Evolutionary conservation across 208 protist genomes (phyloP), one percentile per base, ranked within the genome.

Genomic region (Leishmania tarentolae): DNA sequence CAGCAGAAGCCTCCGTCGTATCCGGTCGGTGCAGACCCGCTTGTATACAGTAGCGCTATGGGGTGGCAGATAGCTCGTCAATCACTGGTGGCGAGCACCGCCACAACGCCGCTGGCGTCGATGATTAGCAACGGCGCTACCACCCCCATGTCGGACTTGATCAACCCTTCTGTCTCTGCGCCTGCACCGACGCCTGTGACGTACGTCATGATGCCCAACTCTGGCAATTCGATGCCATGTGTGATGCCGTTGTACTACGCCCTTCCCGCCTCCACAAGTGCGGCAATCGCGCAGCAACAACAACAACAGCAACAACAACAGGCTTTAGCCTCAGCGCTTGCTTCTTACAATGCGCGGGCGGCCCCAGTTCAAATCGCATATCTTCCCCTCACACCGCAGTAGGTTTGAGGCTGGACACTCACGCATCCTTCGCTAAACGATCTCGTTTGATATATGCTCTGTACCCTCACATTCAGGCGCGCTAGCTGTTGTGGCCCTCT

Each of bases 191-290:
- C 74, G 46, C 21, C 80, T 11, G 19, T 80, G 3, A 79, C 75
- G 7, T 84, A 84, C 46, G 74, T 84, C 15, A 50, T 84, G 53
- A 76, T 84, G 74, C 52, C 31, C 19, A 68, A 59, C 57, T 40
- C 56, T 11, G 44, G 40, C 21, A 47, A 47, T 46, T 47, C 53
- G 28, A 65, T 84, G 35, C 57, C 74, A 11, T 57, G 47, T 42
- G 66, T 76, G 11, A 75, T 83, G 80, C 80, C 80, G n/a, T 8
- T 84, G 35, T 84, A 78, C 56, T 84, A 84, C 68, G 44, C 59
- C 40, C 40, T 84, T 47, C 80, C 80, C 28, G 19, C 80, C 1
- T 66, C 80, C 40, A 56, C 56, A 4, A 56, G 44, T 19, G 2
- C 44, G 9, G 19, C 69, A 24, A 63, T 77, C 61, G 11, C 72